Conservation (phyloP, 2,329 filamentous ascomycete genomes). For the Cladosporium oxysporum region DNA sequence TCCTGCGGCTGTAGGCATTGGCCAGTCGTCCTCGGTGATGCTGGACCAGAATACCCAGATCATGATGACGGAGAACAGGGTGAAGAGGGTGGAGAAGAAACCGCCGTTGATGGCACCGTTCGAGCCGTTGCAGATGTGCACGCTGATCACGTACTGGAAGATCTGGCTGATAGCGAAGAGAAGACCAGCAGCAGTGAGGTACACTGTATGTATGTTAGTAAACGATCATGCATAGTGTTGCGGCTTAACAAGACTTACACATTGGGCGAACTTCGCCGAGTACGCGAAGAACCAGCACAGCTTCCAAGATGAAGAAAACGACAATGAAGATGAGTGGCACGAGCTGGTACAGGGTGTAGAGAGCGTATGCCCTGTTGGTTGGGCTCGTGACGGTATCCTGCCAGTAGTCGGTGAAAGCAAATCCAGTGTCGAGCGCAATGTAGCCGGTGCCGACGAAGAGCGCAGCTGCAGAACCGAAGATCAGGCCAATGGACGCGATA, state of each 20-base stretch:
- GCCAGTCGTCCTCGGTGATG: constrained; percentile 99
- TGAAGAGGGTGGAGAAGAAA: constrained; percentile 92
- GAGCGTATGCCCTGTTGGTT: constrained; percentile 73
- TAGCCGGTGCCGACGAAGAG: constrained; percentile 92
- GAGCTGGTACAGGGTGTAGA: constrained; percentile 94
- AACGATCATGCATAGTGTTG: too few species aligned
- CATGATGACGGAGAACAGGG: constrained; percentile 75
- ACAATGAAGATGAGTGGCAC: constrained; percentile 87
- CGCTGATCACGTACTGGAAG: constrained; percentile 93
- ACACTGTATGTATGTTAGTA: constrained; percentile 54
- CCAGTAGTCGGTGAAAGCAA: constrained; percentile 80
- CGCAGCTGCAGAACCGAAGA: constrained; percentile 67
- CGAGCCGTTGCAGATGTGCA: constrained; percentile 83
- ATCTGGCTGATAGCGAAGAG: constrained; percentile 91
- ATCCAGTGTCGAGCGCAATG: constrained; percentile 91
- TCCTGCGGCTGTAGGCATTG: constrained; percentile 52
- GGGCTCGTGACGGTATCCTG: constrained; percentile 51
- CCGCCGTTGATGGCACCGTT: constrained; percentile 86
- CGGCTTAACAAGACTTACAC: constrained; percentile 53
- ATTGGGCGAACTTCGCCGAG: constrained; percentile 90
- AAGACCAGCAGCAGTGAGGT: constrained; percentile 70
- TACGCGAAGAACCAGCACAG: constrained; percentile 78
- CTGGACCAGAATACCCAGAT: constrained; percentile 98
- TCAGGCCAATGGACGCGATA: constrained; percentile 74
- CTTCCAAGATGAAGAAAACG: constrained; percentile 79